phyloP scores from a whole-genome alignment of 75 land plant species.

The Cupressus sempervirens region DNA sequence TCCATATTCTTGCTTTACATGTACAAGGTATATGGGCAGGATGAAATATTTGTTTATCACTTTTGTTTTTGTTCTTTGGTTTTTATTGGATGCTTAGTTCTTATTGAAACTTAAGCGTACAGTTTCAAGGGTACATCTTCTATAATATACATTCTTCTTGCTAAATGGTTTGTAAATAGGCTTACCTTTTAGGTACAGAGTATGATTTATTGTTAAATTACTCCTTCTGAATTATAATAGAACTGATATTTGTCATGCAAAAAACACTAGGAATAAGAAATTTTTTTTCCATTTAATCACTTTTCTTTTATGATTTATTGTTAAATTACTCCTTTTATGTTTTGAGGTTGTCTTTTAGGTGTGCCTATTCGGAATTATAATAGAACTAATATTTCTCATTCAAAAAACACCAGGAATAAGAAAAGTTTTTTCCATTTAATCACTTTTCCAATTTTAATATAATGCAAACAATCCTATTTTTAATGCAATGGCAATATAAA shows the following conservation, averaged over 20 bases:
- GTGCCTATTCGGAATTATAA: background rate
- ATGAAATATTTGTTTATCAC: too few relatives aligned
- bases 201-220: background rate
- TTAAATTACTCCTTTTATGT: background rate
- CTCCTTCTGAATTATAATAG: background rate
- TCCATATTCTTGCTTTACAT: too few relatives aligned
- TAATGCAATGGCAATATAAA: conserved; percentile 18
- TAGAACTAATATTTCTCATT: background rate
- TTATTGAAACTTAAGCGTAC: background rate
- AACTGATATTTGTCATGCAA: background rate
- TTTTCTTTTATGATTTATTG: background rate
- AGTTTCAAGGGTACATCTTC: background rate
- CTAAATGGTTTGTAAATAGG: background rate
- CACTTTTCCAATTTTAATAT: background rate
- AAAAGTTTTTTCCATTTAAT: background rate
- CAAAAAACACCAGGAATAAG: background rate
- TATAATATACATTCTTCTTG: background rate
- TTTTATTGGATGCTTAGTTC: too few relatives aligned
- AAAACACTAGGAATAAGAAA: background rate
- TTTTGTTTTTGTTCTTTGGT: too few relatives aligned
- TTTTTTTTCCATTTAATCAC: background rate
- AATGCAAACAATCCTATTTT: background rate
- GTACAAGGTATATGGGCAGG: too few relatives aligned
- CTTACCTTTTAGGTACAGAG: background rate
- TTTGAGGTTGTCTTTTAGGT: background rate